Evolutionary conservation across 495 filamentous ascomycete genomes (phyloP), one percentile per base, ranked within the genome.

Genomic region (Talaromyces thailandensis): DNA sequence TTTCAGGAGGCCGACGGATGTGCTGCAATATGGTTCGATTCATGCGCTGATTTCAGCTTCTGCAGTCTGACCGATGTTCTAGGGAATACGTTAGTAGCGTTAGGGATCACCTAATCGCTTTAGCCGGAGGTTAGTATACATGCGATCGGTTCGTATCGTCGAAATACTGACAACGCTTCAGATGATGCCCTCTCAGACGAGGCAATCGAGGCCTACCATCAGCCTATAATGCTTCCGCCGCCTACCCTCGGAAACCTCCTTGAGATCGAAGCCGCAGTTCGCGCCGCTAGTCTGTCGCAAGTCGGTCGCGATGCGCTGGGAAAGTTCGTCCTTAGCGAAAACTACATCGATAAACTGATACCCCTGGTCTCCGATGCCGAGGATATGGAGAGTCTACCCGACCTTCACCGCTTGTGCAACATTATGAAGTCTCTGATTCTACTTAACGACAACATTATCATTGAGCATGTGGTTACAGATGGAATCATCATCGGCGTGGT

Each of bases 1-100:
- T 98, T 98, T 73, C 94, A 98, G 75, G 95, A 98, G 73, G 88
- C 94, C 3, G 94, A 98, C 62, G 94, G 95, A 16, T 98, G 94
- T 73, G 86, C 87, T 11, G 80, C 86, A 24, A 96, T 98, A 73
- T 98, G 94, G 94, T 95, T 73, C 67, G 76, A 50, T 23, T 32
- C 60, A 45, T 61, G 56, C 60, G 60, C 32, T 48, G 61, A 43
- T n/a, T 37, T n/a, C n/a, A n/a, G n/a, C n/a, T n/a, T n/a, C n/a
- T n/a, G n/a, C n/a, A n/a, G n/a, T 50, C 68, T 70, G 63, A 72
- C 63, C 12, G 11, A 11, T 52, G 16, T n/a, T 62, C 51, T 69
- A 96, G 93, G 92, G 92, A 95, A 65, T 97, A 97, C 67, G 90
- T 98, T 62, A 89, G 86, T 68, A 81, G 83, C 60, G 85, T 95